phyloP scores from a whole-genome alignment of 768 basidiomycete species.

The Calocera viscosa region DNA sequence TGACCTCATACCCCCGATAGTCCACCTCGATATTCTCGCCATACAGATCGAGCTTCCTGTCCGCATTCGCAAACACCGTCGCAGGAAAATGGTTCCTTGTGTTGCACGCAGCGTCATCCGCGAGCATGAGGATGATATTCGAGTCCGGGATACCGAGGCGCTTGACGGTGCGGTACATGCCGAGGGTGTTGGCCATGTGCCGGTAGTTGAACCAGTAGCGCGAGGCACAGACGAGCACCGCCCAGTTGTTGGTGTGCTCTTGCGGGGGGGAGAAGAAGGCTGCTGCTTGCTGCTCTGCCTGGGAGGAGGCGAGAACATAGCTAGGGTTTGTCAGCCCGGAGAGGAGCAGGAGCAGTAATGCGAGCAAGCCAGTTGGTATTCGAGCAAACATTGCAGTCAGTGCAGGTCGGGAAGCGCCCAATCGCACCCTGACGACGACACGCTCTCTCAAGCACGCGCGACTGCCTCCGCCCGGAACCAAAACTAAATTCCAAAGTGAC shows the following conservation, averaged over 20 bases:
- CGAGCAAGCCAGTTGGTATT: not conserved
- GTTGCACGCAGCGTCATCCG: conserved; percentile 93
- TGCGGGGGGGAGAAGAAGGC: conserved; percentile 6
- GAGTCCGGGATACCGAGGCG: conserved; percentile 96
- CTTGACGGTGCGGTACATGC: conserved; percentile 98
- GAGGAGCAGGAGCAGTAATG: not conserved
- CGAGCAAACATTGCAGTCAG: not conserved
- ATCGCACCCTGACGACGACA: not conserved
- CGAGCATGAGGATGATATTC: conserved; percentile 97
- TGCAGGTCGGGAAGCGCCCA: not conserved
- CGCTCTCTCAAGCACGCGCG: not conserved
- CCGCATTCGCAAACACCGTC: conserved; percentile 81
- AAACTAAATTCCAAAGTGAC: not conserved
- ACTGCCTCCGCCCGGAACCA: not conserved
- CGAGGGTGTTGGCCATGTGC: conserved; percentile 96
- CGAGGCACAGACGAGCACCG: conserved; percentile 87
- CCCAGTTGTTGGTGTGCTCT: conserved; percentile 94
- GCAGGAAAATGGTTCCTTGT: conserved; percentile 83
- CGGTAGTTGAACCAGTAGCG: conserved; percentile 98
- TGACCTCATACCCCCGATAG: conserved; percentile 96
- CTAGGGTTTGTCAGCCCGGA: not conserved
- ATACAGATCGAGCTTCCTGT: conserved; percentile 73
- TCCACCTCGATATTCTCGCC: conserved; percentile 97
- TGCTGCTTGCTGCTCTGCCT: conserved; percentile 9
- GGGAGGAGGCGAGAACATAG: not conserved